A percentile compares a stretch with the other conserved stretches of the same genome.
Evolutionary conservation across 495 filamentous ascomycete species (phyloP).

Genomic region (Jackrogersella minutella): DNA sequence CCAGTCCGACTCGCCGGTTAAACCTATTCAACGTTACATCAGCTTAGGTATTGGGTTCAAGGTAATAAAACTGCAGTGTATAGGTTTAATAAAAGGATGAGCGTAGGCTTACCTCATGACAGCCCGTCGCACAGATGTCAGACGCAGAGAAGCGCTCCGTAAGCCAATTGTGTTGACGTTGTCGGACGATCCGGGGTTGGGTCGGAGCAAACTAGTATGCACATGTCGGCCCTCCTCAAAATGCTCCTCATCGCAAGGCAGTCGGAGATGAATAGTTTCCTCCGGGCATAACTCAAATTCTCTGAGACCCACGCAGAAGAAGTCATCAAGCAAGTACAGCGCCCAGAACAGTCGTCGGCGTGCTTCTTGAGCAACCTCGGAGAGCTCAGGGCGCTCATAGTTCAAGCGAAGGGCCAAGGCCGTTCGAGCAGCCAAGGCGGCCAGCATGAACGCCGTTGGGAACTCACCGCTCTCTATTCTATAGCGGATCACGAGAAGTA

Average conservation of each 20-base stretch:
- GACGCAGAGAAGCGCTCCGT: slow-evolving; percentile 36
- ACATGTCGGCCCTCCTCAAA: slow-evolving; percentile 33
- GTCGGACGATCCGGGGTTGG: slow-evolving; percentile 13
- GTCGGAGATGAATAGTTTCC: slow-evolving; percentile 42
- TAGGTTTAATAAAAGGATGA: background rate
- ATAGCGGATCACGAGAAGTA: slow-evolving; percentile 44
- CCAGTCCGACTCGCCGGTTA: slow-evolving; percentile 36
- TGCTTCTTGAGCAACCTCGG: slow-evolving; percentile 42
- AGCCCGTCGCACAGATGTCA: slow-evolving; percentile 36
- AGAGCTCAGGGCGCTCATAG: slow-evolving; percentile 41
- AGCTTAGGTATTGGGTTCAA: background rate
- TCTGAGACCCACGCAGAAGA: slow-evolving; percentile 42
- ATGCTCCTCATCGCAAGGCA: slow-evolving; percentile 42
- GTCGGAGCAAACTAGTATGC: slow-evolving; percentile 32
- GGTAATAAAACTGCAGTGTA: background rate
- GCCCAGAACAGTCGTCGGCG: slow-evolving; percentile 45
- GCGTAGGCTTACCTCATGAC: slow-evolving; percentile 33
- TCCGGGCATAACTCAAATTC: slow-evolving; percentile 44
- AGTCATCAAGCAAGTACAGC: slow-evolving; percentile 40
- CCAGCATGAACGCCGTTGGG: slow-evolving; percentile 42
- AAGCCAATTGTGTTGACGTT: slow-evolving; percentile 21
- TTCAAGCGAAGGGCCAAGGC: slow-evolving; percentile 43
- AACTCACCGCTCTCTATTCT: slow-evolving; percentile 42
- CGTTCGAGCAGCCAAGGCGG: slow-evolving; percentile 41
- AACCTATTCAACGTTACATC: slow-evolving; percentile 18